Evolutionary conservation across 2,329 filamentous ascomycete genomes (phyloP).

Genomic region (Metarhizium anisopliae): DNA sequence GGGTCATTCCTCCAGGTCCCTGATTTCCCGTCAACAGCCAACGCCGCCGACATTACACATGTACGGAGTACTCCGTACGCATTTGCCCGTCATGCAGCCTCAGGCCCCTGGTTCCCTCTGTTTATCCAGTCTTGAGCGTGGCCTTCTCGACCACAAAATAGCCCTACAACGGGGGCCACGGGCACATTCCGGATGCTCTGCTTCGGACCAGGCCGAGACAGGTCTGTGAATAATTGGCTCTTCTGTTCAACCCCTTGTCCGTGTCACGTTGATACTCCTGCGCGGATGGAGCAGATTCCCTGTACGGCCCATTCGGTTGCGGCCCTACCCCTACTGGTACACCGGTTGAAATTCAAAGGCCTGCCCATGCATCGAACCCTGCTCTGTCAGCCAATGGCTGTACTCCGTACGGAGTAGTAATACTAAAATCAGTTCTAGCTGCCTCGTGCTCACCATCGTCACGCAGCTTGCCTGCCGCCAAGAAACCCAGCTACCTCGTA

Average conservation of each 20-base stretch:
- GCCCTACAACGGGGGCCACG: too few relatives aligned
- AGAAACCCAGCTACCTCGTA: neutral
- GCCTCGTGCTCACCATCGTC: neutral
- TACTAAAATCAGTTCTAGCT: neutral
- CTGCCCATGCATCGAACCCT: neutral
- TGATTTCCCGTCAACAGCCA: too few relatives aligned
- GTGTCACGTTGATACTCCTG: neutral
- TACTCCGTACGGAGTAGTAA: too few relatives aligned
- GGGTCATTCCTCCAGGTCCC: too few relatives aligned
- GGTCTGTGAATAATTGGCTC: neutral
- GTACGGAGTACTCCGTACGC: too few relatives aligned
- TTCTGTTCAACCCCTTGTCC: neutral
- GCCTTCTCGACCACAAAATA: too few relatives aligned
- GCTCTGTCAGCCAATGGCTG: neutral
- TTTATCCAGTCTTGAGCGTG: too few relatives aligned
- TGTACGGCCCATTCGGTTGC: neutral
- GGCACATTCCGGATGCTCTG: too few relatives aligned
- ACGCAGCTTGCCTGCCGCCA: neutral
- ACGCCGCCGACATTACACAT: too few relatives aligned
- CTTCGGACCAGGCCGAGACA: too few relatives aligned
- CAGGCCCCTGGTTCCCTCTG: too few relatives aligned
- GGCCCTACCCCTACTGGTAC: neutral
- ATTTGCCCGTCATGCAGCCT: too few relatives aligned
- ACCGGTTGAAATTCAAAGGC: conserved; percentile 1
- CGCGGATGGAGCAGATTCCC: neutral